Evolutionary conservation across 495 filamentous ascomycete genomes (phyloP).

Genomic region (Penicillium mononematosum): DNA sequence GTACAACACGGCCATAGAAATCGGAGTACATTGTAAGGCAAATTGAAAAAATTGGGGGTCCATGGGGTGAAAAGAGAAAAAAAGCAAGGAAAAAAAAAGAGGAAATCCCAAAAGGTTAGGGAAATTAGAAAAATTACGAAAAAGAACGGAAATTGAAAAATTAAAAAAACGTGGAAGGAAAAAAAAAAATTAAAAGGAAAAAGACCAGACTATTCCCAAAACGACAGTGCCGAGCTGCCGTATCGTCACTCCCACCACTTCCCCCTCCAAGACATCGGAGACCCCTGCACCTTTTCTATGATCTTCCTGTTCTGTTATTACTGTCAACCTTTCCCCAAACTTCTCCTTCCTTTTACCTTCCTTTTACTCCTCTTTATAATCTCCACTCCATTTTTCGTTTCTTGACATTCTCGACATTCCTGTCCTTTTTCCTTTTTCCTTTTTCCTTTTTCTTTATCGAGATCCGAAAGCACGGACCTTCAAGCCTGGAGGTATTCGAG

Average conservation of each 20-base stretch:
- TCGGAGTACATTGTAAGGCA: neutral
- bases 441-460: slow-evolving; percentile 6
- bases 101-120: slow-evolving; percentile 3
- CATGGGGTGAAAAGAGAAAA: neutral
- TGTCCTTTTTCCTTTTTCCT: slow-evolving; percentile 6
- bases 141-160: slow-evolving; percentile 4
- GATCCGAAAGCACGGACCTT: slow-evolving; percentile 26
- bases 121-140: slow-evolving; percentile 1
- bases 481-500: slow-evolving; percentile 22
- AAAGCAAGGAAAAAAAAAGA: neutral
- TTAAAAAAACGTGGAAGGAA: slow-evolving; percentile 10
- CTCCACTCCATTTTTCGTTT: slow-evolving; percentile 24
- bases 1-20: slow-evolving; percentile 4
- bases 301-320: slow-evolving; percentile 18
- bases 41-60: neutral
- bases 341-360: slow-evolving; percentile 23
- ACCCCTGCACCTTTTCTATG: slow-evolving; percentile 11
- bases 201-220: slow-evolving; percentile 23
- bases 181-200: slow-evolving; percentile 16
- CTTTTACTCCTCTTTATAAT: slow-evolving; percentile 21
- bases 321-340: slow-evolving; percentile 13
- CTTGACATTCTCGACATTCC: slow-evolving; percentile 27
- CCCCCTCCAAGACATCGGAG: slow-evolving; percentile 6
- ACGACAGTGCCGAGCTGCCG: slow-evolving; percentile 27
- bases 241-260: slow-evolving; percentile 26